phyloP scores from a whole-genome alignment of 2,329 filamentous ascomycete species.

The Aureobasidium mangrovei region DNA sequence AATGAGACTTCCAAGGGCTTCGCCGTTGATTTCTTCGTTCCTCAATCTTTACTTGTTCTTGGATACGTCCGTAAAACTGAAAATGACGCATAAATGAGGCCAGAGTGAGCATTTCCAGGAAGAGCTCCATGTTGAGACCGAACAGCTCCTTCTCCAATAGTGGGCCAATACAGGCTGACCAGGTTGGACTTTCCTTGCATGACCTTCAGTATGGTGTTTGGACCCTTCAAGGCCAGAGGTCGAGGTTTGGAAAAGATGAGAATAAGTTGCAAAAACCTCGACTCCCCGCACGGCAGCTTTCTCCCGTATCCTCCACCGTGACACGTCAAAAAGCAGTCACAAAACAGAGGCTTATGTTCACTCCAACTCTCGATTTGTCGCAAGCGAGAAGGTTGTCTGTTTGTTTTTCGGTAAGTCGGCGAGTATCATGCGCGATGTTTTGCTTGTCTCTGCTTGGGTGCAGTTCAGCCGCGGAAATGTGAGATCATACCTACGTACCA shows the following conservation, averaged over 20 bases:
- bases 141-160: too few species aligned
- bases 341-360: background rate
- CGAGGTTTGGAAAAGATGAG: too few species aligned
- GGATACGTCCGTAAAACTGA: background rate
- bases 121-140: too few species aligned
- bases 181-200: too few species aligned
- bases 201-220: too few species aligned
- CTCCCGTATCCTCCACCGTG: background rate
- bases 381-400: background rate
- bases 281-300: background rate
- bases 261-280: too few species aligned
- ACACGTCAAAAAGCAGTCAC: constrained; percentile 6
- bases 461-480: background rate
- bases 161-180: too few species aligned
- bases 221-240: too few species aligned
- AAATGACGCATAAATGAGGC: background rate
- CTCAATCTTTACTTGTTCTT: background rate
- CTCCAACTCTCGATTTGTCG: background rate
- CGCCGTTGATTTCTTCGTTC: background rate
- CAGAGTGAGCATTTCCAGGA: background rate
- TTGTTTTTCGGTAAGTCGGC: background rate
- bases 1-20: background rate
- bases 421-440: background rate
- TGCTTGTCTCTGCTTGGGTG: background rate
- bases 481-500: constrained; percentile 11